Base-by-base conservation (phyloP, 2,329 filamentous ascomycete species). In the Biscogniauxia marginata region DNA sequence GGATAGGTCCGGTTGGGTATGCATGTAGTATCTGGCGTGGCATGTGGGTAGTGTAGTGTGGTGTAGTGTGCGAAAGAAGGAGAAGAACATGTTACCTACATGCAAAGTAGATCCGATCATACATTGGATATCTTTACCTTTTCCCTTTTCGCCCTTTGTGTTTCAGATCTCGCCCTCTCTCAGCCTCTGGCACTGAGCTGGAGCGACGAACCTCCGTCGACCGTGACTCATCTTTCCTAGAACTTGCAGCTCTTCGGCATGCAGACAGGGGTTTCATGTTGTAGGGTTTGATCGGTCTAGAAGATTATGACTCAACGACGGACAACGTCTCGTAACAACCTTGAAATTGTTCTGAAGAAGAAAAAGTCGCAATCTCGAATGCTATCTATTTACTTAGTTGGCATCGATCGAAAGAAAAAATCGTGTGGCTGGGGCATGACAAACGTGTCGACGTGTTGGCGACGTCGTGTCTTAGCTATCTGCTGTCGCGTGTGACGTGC, bases 151-250 rank as follows among this genome's bases (percentile, higher is more conserved):
- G 57, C 23, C 45, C 47, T 6, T 48, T 49, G 46, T 53, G 65
- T 67, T 67, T 67, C 65, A 67, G 60, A 65, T 67, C 64, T 39
- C 7, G 34, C 48, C 23, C 46, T 49, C 30, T 53, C 49, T 49
- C 53, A 53, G 58, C 58, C 50, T 22, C 52, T 34, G 16, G 19
- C 44, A 56, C 55, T 60, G 51, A 11, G 30, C n/a, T 39, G n/a
- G 30, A 39, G 13, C n/a, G 30, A 9, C 30, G n/a, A 39, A 39
- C 30, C 30, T 39, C 30, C 48, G 23, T 50, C 48, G 23, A 39
- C 50, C 58, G 57, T 67, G 63, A 66, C 45, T 67, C 63, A 65
- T 61, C 53, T 45, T 62, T 65, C 65, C 64, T 47, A 46, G 64
- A n/a, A 54, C 47, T 46, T 48, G 59, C 56, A 61, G 54, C 25